Evolutionary conservation across 169 alveolate genomes (phyloP), one percentile per base, ranked within the genome.

Genomic region (Theileria equi): DNA sequence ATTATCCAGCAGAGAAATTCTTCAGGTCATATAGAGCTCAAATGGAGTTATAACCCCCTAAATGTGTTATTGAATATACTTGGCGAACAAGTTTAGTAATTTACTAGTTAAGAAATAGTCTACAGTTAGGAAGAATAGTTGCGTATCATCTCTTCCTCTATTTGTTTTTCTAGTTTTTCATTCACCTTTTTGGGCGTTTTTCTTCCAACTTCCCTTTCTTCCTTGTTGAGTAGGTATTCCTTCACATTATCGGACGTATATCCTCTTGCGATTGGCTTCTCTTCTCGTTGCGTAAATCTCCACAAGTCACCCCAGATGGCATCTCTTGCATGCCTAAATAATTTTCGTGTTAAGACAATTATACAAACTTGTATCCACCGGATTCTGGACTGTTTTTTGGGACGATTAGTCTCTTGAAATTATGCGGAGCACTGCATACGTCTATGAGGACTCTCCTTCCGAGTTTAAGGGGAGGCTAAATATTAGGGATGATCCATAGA

Each of bases 261-360:
- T 21, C 77, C 88, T 21, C 95, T 55, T 0, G 95, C 96, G 26
- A 90, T 91, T 0, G 95, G 94, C 3, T 94, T 68, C 19, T 85
- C 72, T 23, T 82, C 80, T 16, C 95, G 57, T 53, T 88, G 82
- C 10, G 93, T 89, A 65, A 87, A 91, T 19, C 95, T 79, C 94
- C 94, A 93, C 55, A 93, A 82, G 61, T 93, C 97, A 8, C 97
- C 97, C 97, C 97, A 93, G 66, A 90, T 79, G 1, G 87, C 83
- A 36, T 87, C 78, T 26, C 95, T 60, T 0, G 94, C 93, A 36
- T 70, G 49, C 11, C 52, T 53, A 34, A 23, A 11, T 3, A 43
- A 8, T 21, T 31, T 52, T 19, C 82, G 36, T 40, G 10, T 1
- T 16, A 60, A 35, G 1, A 60, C 34, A 60, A 60, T 32, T 19